Conservation (phyloP, 164 flowering plant genomes). For the Chimonanthus salicifolius region DNA sequence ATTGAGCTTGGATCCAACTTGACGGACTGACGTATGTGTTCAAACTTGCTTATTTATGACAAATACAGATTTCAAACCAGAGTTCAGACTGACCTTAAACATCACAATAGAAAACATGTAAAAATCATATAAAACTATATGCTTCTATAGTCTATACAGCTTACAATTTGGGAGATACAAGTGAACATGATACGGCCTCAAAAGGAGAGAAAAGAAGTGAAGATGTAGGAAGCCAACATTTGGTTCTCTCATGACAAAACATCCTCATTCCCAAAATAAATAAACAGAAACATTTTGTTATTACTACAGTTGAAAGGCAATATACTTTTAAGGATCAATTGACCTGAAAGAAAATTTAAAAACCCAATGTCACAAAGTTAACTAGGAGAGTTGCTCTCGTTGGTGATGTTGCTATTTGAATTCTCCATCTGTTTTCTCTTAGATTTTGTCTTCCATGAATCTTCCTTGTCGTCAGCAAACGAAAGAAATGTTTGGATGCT, state of each 20-base stretch:
- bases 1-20: too few relatives aligned
- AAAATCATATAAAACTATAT: too few relatives aligned
- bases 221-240: neutral
- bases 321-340: neutral
- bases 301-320: neutral
- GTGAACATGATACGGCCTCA: neutral
- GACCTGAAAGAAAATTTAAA: neutral
- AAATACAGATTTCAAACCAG: too few relatives aligned
- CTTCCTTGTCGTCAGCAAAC: conserved; percentile 4
- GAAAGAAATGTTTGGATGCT: conserved; percentile 41
- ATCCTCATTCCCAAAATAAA: too few relatives aligned
- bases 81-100: too few relatives aligned
- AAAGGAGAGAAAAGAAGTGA: neutral
- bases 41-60: too few relatives aligned
- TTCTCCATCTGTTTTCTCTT: conserved; percentile 4
- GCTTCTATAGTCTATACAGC: too few relatives aligned
- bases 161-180: neutral
- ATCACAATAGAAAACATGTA: too few relatives aligned
- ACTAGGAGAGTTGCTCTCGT: neutral
- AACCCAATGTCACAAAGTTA: neutral
- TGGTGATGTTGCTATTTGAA: neutral
- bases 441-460: neutral
- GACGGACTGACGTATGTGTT: too few relatives aligned
- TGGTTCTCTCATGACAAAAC: neutral
- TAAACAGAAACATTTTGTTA: too few relatives aligned